These are phyloP conservation scores for Lactifluus subvellereus DNA, from an alignment of 768 basidiomycete species.

Conservation along the genomic window DNA sequence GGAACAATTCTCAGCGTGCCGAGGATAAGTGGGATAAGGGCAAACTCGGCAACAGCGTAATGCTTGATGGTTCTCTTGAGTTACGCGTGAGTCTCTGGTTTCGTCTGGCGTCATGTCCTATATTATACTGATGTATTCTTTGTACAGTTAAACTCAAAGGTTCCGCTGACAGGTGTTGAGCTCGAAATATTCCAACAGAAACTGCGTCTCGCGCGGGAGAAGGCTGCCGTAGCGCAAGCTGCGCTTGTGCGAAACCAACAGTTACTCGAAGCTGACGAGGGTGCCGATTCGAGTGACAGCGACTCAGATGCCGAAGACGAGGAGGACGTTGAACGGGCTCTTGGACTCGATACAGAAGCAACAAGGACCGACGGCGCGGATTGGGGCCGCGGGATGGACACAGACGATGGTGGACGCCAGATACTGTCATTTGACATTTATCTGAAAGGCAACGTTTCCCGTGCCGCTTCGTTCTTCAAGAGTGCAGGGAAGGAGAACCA, in stretches of 20 bases:
- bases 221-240: conserved; percentile 81
- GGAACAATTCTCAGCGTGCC: conserved; percentile 77
- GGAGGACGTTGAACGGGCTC: conserved; percentile 49
- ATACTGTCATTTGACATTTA: conserved; percentile 92
- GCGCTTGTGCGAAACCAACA: conserved; percentile 76
- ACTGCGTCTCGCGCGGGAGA: conserved; percentile 72
- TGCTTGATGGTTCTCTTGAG: conserved; percentile 67
- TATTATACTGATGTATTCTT: conserved; percentile 9
- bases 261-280: conserved; percentile 92
- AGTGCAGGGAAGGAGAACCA: conserved; percentile 61
- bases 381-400: conserved; percentile 56
- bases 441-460: conserved; percentile 91
- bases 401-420: conserved; percentile 69
- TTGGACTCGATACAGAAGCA: conserved; percentile 39
- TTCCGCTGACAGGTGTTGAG: conserved; percentile 84
- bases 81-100: conserved; percentile 47
- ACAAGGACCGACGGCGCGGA: conserved; percentile 44
- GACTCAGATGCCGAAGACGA: conserved; percentile 67
- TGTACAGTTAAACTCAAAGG: conserved; percentile 76
- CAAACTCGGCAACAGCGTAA: conserved; percentile 77
- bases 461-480: conserved; percentile 84
- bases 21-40: conserved; percentile 87
- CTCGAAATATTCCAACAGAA: conserved; percentile 74
- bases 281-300: conserved; percentile 70
- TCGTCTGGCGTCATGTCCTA: not conserved